These are phyloP conservation scores for Nakataea oryzae DNA, from an alignment of 2,329 filamentous ascomycete genomes.

Conservation along the genomic window DNA sequence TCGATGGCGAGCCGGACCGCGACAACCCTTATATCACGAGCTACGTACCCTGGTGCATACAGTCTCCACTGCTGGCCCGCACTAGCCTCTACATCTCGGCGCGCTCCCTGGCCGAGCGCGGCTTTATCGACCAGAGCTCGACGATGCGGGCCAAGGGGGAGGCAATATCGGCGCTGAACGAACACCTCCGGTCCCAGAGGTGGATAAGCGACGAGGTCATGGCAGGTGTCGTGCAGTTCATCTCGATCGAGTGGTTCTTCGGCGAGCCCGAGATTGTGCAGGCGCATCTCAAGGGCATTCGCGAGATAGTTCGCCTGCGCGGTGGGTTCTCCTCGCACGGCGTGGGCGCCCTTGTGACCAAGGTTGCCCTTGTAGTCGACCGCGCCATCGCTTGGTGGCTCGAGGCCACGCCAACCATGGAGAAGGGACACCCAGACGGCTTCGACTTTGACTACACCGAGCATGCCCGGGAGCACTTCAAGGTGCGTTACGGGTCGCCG, in stretches of 20 bases:
- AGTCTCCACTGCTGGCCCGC: slow-evolving; percentile 32
- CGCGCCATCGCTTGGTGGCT: slow-evolving; percentile 32
- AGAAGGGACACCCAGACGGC: slow-evolving; percentile 14
- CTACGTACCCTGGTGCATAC: slow-evolving; percentile 32
- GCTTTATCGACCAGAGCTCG: slow-evolving; percentile 27
- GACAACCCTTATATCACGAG: slow-evolving; percentile 30
- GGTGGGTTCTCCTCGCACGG: slow-evolving; percentile 35
- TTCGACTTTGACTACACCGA: slow-evolving; percentile 27
- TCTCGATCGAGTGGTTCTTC: slow-evolving; percentile 38
- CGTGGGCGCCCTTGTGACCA: slow-evolving; percentile 33
- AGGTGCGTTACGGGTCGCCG: slow-evolving; percentile 33
- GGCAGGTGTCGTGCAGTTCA: slow-evolving; percentile 31
- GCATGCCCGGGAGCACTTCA: slow-evolving; percentile 22
- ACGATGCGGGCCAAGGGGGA: slow-evolving; percentile 26
- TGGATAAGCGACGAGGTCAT: slow-evolving; percentile 28
- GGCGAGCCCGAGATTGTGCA: slow-evolving; percentile 29
- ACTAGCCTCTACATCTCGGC: slow-evolving; percentile 34
- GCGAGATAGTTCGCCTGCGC: slow-evolving; percentile 34
- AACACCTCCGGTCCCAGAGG: slow-evolving; percentile 23
- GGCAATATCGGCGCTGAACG: slow-evolving; percentile 30
- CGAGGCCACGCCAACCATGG: slow-evolving; percentile 28
- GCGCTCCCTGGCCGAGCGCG: slow-evolving; percentile 33
- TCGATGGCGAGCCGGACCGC: slow-evolving; percentile 31
- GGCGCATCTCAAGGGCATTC: slow-evolving; percentile 34
- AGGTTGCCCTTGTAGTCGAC: slow-evolving; percentile 37